A percentile compares a stretch with the other conserved stretches of the same genome.
phyloP scores from a whole-genome alignment of 2,329 filamentous ascomycete species.

The Ceratocystis ficicola region DNA sequence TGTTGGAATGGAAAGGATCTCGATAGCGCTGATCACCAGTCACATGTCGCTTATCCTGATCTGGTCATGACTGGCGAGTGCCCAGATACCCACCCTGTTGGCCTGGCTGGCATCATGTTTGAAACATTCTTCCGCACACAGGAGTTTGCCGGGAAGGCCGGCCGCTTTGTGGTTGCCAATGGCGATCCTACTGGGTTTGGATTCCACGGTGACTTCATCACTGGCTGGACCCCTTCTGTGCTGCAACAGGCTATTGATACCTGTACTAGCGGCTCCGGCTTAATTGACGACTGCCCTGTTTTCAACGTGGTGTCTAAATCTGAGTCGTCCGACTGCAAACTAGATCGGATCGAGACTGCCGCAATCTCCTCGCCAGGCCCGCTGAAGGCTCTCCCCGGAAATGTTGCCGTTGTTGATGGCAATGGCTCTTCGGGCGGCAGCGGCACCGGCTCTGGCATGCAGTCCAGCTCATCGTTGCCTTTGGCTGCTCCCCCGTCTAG shows the following conservation, averaged over 20 bases:
- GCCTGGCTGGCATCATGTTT: slow-evolving; percentile 65
- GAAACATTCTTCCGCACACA: slow-evolving; percentile 75
- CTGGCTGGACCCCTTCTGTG: slow-evolving; percentile 59
- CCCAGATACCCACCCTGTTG: slow-evolving; percentile 53
- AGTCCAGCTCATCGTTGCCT: not conserved
- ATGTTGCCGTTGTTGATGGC: slow-evolving; percentile 35
- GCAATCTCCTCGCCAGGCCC: slow-evolving; percentile 39
- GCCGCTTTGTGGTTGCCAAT: slow-evolving; percentile 64
- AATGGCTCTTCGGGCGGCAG: slow-evolving; percentile 24
- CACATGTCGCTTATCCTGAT: slow-evolving; percentile 66
- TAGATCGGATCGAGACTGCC: slow-evolving; percentile 43
- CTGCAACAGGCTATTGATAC: slow-evolving; percentile 59
- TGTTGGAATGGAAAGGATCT: slow-evolving; percentile 70
- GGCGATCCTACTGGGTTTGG: slow-evolving; percentile 66
- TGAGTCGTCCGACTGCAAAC: slow-evolving; percentile 47
- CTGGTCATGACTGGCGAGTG: slow-evolving; percentile 66
- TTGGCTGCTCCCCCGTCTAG: not conserved
- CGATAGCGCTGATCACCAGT: slow-evolving; percentile 44
- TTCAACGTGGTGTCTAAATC: slow-evolving; percentile 58
- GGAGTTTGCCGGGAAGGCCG: slow-evolving; percentile 48
- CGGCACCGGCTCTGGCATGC: not conserved
- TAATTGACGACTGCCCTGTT: slow-evolving; percentile 59
- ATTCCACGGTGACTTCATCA: slow-evolving; percentile 71
- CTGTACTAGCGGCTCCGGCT: slow-evolving; percentile 61
- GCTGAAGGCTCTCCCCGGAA: slow-evolving; percentile 53